phyloP scores from a whole-genome alignment of 225 moss, liverwort and hornwort species.

The Sphagnum contortum region DNA sequence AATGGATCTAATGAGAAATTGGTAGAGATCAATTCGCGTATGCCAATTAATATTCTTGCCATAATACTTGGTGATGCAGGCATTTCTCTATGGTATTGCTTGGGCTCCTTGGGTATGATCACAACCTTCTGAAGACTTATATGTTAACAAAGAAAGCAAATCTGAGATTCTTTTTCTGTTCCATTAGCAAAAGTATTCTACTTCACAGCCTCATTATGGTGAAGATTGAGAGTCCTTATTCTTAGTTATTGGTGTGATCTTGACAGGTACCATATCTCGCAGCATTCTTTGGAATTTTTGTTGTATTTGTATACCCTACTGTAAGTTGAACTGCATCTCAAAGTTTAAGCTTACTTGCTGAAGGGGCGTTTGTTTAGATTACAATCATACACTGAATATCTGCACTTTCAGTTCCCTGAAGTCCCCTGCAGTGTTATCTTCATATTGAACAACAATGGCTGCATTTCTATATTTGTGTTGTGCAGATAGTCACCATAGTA shows the following conservation, averaged over 20 bases:
- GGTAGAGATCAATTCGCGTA: no score
- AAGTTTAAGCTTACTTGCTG: not conserved
- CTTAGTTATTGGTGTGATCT: not conserved
- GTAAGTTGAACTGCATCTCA: slow-evolving; percentile 3
- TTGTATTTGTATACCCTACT: slow-evolving; percentile 3
- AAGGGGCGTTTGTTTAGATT: no score
- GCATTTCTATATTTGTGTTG: not conserved
- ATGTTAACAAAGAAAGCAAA: not conserved
- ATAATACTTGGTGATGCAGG: slow-evolving; percentile 6
- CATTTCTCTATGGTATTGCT: slow-evolving; percentile 18
- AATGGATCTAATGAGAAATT: no score
- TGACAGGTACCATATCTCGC: slow-evolving; percentile 13
- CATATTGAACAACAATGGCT: no score
- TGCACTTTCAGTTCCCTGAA: not conserved
- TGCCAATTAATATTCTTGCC: not conserved
- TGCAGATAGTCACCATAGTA: slow-evolving; percentile 26
- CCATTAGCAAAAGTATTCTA: no score
- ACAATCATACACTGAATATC: not conserved
- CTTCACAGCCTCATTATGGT: no score
- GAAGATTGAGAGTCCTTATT: not conserved
- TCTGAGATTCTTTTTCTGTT: not conserved
- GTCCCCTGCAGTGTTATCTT: not conserved
- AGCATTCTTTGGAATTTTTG: not conserved
- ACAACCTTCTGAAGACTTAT: no score
- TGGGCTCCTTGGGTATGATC: slow-evolving; percentile 14